phyloP scores from a whole-genome alignment of 2,329 filamentous ascomycete genomes.

The Akanthomyces lecanii region DNA sequence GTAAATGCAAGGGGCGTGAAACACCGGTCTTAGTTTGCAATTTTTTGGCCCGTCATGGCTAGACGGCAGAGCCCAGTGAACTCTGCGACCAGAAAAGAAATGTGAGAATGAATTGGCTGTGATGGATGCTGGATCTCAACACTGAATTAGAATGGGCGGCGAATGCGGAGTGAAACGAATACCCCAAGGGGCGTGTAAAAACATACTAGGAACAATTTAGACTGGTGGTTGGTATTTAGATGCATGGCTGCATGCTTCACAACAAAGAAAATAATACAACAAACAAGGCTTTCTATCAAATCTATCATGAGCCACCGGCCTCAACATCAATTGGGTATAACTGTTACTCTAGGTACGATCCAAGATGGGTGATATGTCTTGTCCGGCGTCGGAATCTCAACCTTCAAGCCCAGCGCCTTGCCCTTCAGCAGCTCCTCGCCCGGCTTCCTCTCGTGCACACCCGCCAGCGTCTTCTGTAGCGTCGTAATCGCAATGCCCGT shows the following conservation, averaged over 20 bases:
- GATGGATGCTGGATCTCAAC: neutral
- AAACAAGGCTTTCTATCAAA: too few species aligned
- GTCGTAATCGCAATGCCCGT: slow-evolving; percentile 60
- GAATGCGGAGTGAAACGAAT: neutral
- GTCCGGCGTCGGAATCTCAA: slow-evolving; percentile 49
- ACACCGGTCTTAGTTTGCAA: too few species aligned
- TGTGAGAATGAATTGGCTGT: neutral
- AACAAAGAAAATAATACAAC: neutral
- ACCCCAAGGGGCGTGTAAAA: neutral
- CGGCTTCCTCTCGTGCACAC: neutral
- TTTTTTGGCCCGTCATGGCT: neutral
- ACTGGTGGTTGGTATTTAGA: neutral
- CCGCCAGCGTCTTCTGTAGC: slow-evolving; percentile 50
- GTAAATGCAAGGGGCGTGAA: slow-evolving; percentile 20
- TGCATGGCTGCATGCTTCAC: neutral
- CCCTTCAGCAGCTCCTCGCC: slow-evolving; percentile 7
- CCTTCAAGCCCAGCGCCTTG: slow-evolving; percentile 37
- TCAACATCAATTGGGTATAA: slow-evolving; percentile 18
- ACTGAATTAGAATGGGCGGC: neutral
- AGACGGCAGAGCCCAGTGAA: slow-evolving; percentile 3
- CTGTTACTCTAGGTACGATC: slow-evolving; percentile 52
- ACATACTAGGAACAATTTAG: slow-evolving; percentile 3
- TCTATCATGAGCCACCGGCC: neutral
- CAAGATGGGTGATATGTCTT: slow-evolving; percentile 61
- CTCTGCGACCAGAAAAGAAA: neutral